Evolutionary conservation across 352 stramenopile genomes (phyloP).

Genomic region (Pythium aristosporum): DNA sequence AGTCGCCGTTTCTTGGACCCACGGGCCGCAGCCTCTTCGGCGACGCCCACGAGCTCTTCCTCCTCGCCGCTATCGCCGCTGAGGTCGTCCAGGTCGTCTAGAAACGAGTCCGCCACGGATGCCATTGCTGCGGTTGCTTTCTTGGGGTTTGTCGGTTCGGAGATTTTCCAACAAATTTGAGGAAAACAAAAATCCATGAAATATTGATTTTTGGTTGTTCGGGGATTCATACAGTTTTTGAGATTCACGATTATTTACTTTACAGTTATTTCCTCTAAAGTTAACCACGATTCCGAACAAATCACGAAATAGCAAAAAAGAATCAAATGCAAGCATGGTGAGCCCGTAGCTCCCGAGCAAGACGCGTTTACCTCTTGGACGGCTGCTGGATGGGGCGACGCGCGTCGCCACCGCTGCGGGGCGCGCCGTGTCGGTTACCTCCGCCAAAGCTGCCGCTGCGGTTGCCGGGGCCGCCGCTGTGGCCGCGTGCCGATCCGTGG

Average conservation of each 20-base stretch:
- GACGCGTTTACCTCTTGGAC: slow-evolving; percentile 20
- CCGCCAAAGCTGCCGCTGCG: slow-evolving; percentile 1
- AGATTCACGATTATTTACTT: slow-evolving; percentile 27
- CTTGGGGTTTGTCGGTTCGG: slow-evolving; percentile 6
- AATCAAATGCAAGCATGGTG: slow-evolving; percentile 9
- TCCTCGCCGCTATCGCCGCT: slow-evolving; percentile 79
- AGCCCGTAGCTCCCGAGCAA: neutral
- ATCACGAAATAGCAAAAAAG: slow-evolving; percentile 10
- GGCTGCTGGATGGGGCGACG: slow-evolving; percentile 25
- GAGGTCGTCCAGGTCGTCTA: slow-evolving; percentile 89
- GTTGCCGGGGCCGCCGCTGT: slow-evolving; percentile 22
- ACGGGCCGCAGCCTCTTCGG: neutral
- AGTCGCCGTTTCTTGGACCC: slow-evolving; percentile 24
- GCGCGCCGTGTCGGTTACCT: slow-evolving; percentile 12
- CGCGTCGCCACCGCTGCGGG: slow-evolving; percentile 15
- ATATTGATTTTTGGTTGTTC: neutral
- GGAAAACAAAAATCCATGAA: neutral
- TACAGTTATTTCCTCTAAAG: slow-evolving; percentile 27
- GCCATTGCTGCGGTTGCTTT: slow-evolving; percentile 42
- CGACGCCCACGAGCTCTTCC: slow-evolving; percentile 36
- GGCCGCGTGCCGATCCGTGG: slow-evolving; percentile 16
- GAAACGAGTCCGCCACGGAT: slow-evolving; percentile 85
- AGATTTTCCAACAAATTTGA: neutral
- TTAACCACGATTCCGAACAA: slow-evolving; percentile 23
- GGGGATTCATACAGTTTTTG: slow-evolving; percentile 2